Base-by-base conservation (phyloP, 139 green algal species). In the Chlamydomonas schloesseri region DNA sequence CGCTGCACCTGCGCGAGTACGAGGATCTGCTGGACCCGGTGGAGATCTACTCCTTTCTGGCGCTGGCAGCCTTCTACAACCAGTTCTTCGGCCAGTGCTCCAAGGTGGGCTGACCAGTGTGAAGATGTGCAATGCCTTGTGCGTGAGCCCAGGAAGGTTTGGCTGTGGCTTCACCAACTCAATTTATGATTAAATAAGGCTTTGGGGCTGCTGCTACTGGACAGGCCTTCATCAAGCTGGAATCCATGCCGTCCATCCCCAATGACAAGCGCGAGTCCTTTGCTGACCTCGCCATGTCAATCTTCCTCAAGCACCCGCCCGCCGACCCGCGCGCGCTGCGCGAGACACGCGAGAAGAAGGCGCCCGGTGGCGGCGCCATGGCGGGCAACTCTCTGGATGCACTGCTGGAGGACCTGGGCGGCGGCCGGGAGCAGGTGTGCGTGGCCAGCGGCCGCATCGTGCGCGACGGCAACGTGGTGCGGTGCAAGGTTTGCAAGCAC, bases 151-250 rank as follows among this genome's bases (percentile, higher is more conserved):
- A n/a, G n/a, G n/a, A n/a, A n/a, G n/a, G n/a, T n/a, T n/a, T n/a
- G n/a, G n/a, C n/a, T n/a, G n/a, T 62, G 15, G 15, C 18, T 62
- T 62, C 55, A 62, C 42, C 42, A 60, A 60, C n/a, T n/a, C n/a
- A n/a, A n/a, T n/a, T n/a, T n/a, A n/a, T n/a, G n/a, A n/a, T n/a
- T n/a, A n/a, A n/a, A n/a, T n/a, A n/a, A n/a, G n/a, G n/a, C n/a
- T n/a, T n/a, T n/a, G n/a, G n/a, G n/a, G n/a, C n/a, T n/a, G n/a
- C n/a, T n/a, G n/a, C n/a, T n/a, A n/a, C n/a, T n/a, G n/a, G n/a
- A 8, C 86, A 96, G 92, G 95, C 95, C 3, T 94, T 97, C 84
- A 95, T 96, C 65, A 95, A 96, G 90, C 92, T 98, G 6, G 92
- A 97, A 88, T 89, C 80, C 28, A 72, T 94, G 71, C 85, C 84